phyloP scores from a whole-genome alignment of 805 yeast species.

The Saccharomycopsis oosterbeekiorum region DNA sequence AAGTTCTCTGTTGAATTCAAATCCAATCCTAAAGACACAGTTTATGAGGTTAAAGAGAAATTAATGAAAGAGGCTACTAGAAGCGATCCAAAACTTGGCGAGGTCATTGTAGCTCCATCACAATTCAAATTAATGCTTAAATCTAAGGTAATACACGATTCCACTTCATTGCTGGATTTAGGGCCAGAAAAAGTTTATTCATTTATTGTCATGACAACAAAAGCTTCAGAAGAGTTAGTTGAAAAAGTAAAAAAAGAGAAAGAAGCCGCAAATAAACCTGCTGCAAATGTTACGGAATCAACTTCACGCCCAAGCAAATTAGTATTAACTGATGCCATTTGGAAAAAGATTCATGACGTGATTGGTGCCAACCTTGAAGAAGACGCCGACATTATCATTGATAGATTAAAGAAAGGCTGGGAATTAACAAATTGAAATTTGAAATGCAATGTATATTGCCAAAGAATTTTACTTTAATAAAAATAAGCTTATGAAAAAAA shows the following conservation, averaged over 20 bases:
- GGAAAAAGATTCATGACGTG: slow-evolving; percentile 6
- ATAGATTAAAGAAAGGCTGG: slow-evolving; percentile 16
- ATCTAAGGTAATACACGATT: slow-evolving; percentile 17
- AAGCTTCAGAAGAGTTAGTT: slow-evolving; percentile 2
- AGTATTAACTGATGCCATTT: slow-evolving; percentile 1
- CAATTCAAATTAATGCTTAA: slow-evolving; percentile 16
- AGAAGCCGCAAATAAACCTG: background rate
- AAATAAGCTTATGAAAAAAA: background rate
- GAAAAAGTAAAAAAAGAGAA: background rate
- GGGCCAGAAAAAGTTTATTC: slow-evolving; percentile 2
- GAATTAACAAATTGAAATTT: slow-evolving; percentile 1
- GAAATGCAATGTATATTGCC: background rate
- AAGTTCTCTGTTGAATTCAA: slow-evolving; percentile 10
- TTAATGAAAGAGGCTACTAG: slow-evolving; percentile 1
- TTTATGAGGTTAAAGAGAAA: slow-evolving; percentile 14
- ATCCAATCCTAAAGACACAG: slow-evolving; percentile 4
- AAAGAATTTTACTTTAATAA: no score
- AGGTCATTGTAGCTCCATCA: background rate
- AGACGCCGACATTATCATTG: slow-evolving; percentile 3
- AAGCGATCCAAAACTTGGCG: background rate
- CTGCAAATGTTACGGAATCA: background rate
- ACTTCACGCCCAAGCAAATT: background rate
- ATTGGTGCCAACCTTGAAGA: slow-evolving; percentile 4
- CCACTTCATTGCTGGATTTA: slow-evolving; percentile 7
- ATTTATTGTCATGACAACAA: slow-evolving; percentile 13